Evolutionary conservation across 2,329 filamentous ascomycete species (phyloP).

Genomic region (Epichloe gansuensis): DNA sequence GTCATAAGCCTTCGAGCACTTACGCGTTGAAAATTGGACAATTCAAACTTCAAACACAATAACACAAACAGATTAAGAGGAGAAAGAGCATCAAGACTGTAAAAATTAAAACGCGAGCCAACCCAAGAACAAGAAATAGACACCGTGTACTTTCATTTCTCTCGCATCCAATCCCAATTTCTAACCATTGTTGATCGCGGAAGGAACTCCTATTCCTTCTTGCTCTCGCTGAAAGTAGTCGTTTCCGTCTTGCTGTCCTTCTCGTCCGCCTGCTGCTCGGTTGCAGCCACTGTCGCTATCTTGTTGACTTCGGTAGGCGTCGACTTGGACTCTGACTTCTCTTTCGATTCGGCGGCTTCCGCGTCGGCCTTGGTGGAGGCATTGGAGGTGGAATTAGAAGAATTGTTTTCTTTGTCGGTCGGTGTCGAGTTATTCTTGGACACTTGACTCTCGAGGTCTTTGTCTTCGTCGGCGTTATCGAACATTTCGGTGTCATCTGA

Average conservation of each 20-base stretch:
- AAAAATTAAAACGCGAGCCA: slow-evolving; percentile 5
- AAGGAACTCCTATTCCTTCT: slow-evolving; percentile 25
- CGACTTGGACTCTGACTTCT: slow-evolving; percentile 8
- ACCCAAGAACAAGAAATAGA: not conserved
- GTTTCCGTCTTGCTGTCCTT: slow-evolving; percentile 14
- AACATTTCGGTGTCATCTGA: slow-evolving; percentile 90
- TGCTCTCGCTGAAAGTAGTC: slow-evolving; percentile 17
- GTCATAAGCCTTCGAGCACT: not conserved
- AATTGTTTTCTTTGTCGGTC: slow-evolving; percentile 12
- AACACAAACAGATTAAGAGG: not conserved
- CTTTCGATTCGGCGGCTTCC: slow-evolving; percentile 7
- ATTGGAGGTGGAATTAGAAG: slow-evolving; percentile 5
- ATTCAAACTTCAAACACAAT: not conserved
- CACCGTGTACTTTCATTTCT: not conserved
- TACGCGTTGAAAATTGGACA: not conserved
- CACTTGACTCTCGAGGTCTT: slow-evolving; percentile 75
- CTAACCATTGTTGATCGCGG: slow-evolving; percentile 5
- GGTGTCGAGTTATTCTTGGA: slow-evolving; percentile 39
- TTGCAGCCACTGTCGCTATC: not conserved
- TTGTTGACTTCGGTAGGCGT: slow-evolving; percentile 1
- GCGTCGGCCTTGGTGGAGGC: slow-evolving; percentile 10
- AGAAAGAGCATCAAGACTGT: not conserved
- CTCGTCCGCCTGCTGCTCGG: slow-evolving; percentile 13
- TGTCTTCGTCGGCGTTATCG: slow-evolving; percentile 73
- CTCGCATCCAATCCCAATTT: not conserved